These are phyloP conservation scores for Neurospora hispaniola DNA, from an alignment of 495 filamentous ascomycete species.

Conservation along the genomic window DNA sequence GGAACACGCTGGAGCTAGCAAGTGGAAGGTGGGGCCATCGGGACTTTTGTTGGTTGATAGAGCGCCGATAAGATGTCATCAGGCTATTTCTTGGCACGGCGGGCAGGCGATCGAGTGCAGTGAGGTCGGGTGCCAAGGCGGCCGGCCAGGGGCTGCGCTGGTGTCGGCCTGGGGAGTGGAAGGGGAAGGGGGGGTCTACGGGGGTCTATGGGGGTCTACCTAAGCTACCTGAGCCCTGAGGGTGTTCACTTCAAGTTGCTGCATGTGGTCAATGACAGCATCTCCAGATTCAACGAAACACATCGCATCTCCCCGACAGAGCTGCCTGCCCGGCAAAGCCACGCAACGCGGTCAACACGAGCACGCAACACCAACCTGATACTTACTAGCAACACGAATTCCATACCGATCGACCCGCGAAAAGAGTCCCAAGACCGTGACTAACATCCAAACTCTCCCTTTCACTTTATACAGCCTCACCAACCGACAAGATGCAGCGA, in stretches of 20 bases:
- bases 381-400: background rate
- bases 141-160: background rate
- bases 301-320: conserved; percentile 18
- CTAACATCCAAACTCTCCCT: background rate
- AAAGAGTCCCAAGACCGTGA: background rate
- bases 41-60: background rate
- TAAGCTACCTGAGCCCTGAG: background rate
- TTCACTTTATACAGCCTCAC: background rate
- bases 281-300: conserved; percentile 25
- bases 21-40: background rate
- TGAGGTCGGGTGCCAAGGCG: background rate
- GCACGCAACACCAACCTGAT: background rate
- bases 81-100: background rate
- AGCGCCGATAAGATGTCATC: background rate
- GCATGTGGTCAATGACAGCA: conserved; percentile 16
- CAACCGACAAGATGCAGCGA: conserved; percentile 60
- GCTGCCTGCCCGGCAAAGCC: background rate
- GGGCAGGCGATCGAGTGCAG: background rate
- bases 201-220: background rate
- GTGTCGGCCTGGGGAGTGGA: background rate
- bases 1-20: conserved; percentile 6
- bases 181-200: background rate
- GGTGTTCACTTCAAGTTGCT: background rate
- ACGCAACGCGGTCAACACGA: background rate
- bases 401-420: background rate